phyloP scores from a whole-genome alignment of 2,329 filamentous ascomycete species.

The Claviceps sp. region DNA sequence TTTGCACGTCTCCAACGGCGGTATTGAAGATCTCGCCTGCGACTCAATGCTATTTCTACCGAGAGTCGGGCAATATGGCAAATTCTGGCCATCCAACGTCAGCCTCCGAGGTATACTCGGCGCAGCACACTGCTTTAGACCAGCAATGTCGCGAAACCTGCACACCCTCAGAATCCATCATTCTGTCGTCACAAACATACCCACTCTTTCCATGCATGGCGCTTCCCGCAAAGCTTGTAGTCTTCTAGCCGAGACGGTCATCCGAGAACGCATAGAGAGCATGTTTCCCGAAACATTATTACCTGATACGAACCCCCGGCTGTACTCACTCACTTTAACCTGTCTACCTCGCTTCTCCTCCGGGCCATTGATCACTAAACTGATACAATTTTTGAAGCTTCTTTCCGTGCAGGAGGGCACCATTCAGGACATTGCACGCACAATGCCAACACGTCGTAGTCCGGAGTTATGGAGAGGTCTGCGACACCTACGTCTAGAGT shows the following conservation, averaged over 20 bases:
- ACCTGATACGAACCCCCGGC: constrained; percentile 43
- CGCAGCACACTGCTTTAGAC: constrained; percentile 34
- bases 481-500: constrained; percentile 40
- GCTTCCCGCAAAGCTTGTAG: constrained; percentile 22
- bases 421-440: constrained; percentile 21
- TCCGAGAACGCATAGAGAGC: constrained; percentile 29
- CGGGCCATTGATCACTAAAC: constrained; percentile 33
- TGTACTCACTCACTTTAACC: constrained; percentile 39
- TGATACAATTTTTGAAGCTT: constrained; percentile 33
- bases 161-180: constrained; percentile 43
- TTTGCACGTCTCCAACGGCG: constrained; percentile 28
- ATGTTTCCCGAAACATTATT: constrained; percentile 34
- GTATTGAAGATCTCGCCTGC: constrained; percentile 40
- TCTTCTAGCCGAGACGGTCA: constrained; percentile 30
- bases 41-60: constrained; percentile 25
- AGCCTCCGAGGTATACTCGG: constrained; percentile 31
- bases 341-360: constrained; percentile 39
- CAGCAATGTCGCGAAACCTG: constrained; percentile 39
- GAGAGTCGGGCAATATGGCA: constrained; percentile 1
- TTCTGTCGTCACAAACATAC: constrained; percentile 43
- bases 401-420: constrained; percentile 34
- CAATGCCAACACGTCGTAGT: constrained; percentile 19
- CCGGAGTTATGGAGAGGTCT: constrained; percentile 36
- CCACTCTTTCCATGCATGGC: constrained; percentile 26
- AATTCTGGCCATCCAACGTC: constrained; percentile 16